These are phyloP conservation scores for Botryosphaeria dothidea DNA, from an alignment of 2,329 filamentous ascomycete genomes.

Conservation along the genomic window DNA sequence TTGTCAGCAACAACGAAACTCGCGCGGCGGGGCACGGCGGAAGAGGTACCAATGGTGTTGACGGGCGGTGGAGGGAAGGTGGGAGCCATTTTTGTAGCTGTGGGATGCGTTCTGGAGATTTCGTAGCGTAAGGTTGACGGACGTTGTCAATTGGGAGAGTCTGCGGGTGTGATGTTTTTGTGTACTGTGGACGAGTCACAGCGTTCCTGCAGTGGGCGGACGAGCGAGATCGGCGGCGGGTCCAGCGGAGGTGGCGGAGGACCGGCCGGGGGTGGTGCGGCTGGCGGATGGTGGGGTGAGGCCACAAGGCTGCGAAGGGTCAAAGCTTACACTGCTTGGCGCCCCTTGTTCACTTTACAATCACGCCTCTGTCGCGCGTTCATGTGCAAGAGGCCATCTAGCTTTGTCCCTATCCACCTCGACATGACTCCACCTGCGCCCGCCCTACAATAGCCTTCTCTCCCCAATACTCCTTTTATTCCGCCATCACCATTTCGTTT, in stretches of 20 bases:
- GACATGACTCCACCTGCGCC: constrained; percentile 13
- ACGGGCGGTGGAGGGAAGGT: constrained; percentile 75
- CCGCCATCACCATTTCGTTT: background rate
- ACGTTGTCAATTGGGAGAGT: background rate
- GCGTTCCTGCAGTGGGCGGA: constrained; percentile 6
- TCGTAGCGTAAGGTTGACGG: background rate
- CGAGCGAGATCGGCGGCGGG: constrained; percentile 16
- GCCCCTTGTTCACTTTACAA: constrained; percentile 12
- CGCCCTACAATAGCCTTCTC: background rate
- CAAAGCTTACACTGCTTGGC: constrained; percentile 7
- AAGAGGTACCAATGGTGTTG: constrained; percentile 65
- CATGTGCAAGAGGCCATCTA: background rate
- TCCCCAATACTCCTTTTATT: background rate
- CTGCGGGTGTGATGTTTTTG: background rate
- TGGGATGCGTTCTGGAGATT: background rate
- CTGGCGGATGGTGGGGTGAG: constrained; percentile 3
- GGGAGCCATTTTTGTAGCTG: constrained; percentile 28
- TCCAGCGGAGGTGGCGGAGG: constrained; percentile 10
- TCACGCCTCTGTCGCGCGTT: constrained; percentile 13
- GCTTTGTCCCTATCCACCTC: constrained; percentile 3
- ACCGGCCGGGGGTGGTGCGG: background rate
- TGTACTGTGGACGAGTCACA: background rate
- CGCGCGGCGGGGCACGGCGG: background rate
- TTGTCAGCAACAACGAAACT: background rate
- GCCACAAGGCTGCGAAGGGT: background rate